Base-by-base conservation (phyloP, 495 filamentous ascomycete genomes). In the Neurospora pannonica region DNA sequence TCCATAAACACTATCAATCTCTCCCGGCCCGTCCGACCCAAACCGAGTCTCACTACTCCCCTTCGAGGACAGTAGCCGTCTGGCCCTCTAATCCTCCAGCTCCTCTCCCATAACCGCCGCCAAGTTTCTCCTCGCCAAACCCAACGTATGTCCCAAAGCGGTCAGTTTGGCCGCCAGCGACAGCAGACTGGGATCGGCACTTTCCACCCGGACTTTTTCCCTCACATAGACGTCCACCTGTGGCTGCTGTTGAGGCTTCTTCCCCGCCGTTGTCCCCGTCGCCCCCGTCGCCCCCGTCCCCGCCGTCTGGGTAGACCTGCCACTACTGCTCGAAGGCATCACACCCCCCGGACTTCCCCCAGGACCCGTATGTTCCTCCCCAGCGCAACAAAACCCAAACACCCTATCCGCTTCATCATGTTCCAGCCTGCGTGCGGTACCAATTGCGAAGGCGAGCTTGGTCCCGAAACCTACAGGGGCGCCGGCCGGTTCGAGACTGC, bases 191-290 rank as follows among this genome's bases (percentile, higher is more conserved):
- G 96, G 97, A 79, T 99, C 96, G 72, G 94, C 93, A 73, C 90
- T 95, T 84, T 97, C 96, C 7, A 98, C 93, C 38, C 90, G 87
- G 11, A 99, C 88, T 81, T 97, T 97, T 78, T 98, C 96, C 75
- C 88, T 90, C 24, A 99, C 97, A 60, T 87, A 89, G 0, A 98
- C 95, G 67, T 95, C 92, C 21, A 83, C 81, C 46, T 77, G 24
- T 31, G 24, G 24, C 5, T 62, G 28, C 21, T 60, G 48, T 28
- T 28, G 21, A 3, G 4, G 46, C 21, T 60, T 60, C 1, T 21
- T 48, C 43, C 43, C 43, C 3, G 19, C n/a, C 43, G 8, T 19
- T 13, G 40, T 15, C 37, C 9, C 10, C 38, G 38, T 38, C 10
- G 38, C 7, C 34, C 34, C 34, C 34, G 36, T 7, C 37, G 38